Base-by-base conservation (phyloP, 1,284 basidiomycete species). In the Ustilago nuda region DNA sequence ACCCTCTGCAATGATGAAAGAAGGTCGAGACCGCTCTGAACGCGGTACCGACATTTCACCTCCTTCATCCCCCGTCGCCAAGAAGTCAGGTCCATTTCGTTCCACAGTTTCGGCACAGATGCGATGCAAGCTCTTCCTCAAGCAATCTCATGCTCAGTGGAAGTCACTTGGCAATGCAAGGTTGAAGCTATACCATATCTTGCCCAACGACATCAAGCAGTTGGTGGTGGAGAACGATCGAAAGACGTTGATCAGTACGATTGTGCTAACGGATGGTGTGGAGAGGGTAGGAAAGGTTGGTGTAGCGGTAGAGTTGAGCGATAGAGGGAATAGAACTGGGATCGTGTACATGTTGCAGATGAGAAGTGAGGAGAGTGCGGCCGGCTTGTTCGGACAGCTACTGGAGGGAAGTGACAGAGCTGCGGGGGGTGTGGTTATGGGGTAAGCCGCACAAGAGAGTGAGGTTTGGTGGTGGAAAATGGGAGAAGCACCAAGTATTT, bases 271-370 rank as follows among this genome's bases (percentile, higher is more conserved):
- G 3, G 95, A 98, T 86, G 97, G 95, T 6, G 95, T 99, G 27
- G 97, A 99, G 87, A 89, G 97, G 45, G 95, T 99, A 23, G 97
- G 94, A 27, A 97, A 95, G 87, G 98, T 95, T 6, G 97, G 97
- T 27, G 92, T 99, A 35, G 97, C 97, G 39, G 92, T 99, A 67
- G 96, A 99, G 87, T 87, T 99, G 65, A 96, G 94, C 83, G 94
- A 97, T 86, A 89, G 91, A 58, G 96, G 96, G 8, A 87, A 90
- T 61, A 90, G 95, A 65, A 97, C 95, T n/a, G 97, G 97, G 12
- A 92, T 98, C 84, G 89, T 99, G 64, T 98, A 99, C 85, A 98
- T 99, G 96, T 91, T 99, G 61, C 85, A 88, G 82, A 82, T 87
- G 80, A 85, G 87, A 77, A 96, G 93, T 86, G 97, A 99, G 87